A percentile compares a stretch with the other conserved stretches of the same genome.
Conservation (phyloP, 805 yeast genomes). For the Suhomyces xylopsoci region DNA sequence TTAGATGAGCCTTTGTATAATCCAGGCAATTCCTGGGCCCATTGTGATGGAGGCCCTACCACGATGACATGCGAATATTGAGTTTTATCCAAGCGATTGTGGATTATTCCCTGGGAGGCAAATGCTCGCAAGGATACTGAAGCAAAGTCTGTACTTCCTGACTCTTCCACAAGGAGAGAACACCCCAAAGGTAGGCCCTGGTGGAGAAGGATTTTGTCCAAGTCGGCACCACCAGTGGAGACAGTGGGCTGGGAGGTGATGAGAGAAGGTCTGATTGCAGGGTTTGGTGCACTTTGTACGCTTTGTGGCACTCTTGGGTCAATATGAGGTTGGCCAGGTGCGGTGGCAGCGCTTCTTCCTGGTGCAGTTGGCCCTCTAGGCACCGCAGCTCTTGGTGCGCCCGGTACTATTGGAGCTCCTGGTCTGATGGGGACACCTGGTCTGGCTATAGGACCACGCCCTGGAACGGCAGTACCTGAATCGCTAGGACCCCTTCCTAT, state of each 20-base stretch:
- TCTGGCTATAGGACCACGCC: conserved; percentile 1
- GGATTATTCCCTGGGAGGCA: conserved; percentile 74
- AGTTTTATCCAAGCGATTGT: conserved; percentile 47
- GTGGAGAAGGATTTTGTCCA: conserved; percentile 74
- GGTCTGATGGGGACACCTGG: conserved; percentile 1
- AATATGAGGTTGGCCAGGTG: not conserved
- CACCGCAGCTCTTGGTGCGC: not conserved
- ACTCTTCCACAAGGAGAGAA: conserved; percentile 71
- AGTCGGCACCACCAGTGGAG: conserved; percentile 75
- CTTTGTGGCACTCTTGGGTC: not conserved
- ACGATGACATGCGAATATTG: conserved; percentile 57
- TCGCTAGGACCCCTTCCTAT: conserved; percentile 15
- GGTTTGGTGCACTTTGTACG: not conserved
- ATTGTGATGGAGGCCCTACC: conserved; percentile 53
- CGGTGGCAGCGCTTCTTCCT: not conserved
- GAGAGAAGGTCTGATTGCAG: conserved; percentile 70
- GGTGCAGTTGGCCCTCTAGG: not conserved
- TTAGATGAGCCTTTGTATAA: conserved; percentile 64
- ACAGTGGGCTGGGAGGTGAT: conserved; percentile 70
- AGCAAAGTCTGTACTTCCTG: conserved; percentile 84
- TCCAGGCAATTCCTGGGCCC: conserved; percentile 77
- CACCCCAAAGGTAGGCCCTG: conserved; percentile 82
- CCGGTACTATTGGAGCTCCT: conserved; percentile 1
- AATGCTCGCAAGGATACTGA: conserved; percentile 65
- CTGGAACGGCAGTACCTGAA: not conserved